Percentiles rank a stretch among this genome's conserved stretches.
phyloP scores from a whole-genome alignment of 306 rosid species.

The Vicia faba region DNA sequence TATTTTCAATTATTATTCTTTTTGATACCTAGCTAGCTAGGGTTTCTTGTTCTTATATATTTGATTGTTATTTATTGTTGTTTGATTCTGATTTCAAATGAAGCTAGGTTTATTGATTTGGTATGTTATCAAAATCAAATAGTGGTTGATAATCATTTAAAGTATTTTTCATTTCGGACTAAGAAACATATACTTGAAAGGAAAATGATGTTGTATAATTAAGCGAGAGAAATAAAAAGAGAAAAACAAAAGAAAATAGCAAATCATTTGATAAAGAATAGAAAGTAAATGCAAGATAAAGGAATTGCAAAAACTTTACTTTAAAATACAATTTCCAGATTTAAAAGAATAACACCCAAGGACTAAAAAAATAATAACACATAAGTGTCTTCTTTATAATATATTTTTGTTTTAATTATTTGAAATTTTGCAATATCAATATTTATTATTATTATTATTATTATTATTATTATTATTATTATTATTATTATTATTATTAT shows the following conservation, averaged over 20 bases:
- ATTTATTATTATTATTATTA: too few relatives aligned
- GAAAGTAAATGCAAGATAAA: background rate
- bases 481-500: too few relatives aligned
- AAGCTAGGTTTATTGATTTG: background rate
- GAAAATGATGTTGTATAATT: background rate
- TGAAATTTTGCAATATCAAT: too few relatives aligned
- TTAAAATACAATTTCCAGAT: background rate
- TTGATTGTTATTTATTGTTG: background rate
- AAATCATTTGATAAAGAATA: background rate
- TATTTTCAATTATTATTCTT: background rate
- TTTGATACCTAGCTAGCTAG: background rate
- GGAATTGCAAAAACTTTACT: background rate
- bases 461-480: too few relatives aligned
- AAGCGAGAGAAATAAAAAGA: background rate
- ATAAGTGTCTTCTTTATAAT: too few relatives aligned
- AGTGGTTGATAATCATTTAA: background rate
- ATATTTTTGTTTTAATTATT: too few relatives aligned
- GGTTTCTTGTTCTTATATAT: constrained; percentile 3
- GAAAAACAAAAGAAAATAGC: background rate
- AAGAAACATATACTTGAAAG: background rate
- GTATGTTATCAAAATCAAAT: constrained; percentile 1
- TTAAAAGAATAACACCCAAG: background rate
- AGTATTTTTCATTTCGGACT: background rate
- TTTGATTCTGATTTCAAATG: background rate
- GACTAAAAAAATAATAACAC: too few relatives aligned